These are phyloP conservation scores for Piper betle DNA, from an alignment of 164 flowering plant species.

Conservation along the genomic window DNA sequence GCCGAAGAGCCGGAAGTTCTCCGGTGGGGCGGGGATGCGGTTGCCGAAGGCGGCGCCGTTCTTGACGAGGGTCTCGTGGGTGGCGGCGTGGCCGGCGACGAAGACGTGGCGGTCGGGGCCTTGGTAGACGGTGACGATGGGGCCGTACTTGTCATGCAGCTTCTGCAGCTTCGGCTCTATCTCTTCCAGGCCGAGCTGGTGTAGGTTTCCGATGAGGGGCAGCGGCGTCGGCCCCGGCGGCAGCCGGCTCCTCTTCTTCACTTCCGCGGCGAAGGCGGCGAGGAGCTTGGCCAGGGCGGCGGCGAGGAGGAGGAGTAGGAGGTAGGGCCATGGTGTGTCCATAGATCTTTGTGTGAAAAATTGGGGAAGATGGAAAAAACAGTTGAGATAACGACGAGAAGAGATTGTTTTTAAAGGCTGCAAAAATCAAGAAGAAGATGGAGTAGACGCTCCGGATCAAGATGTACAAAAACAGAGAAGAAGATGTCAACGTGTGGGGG, in stretches of 20 bases:
- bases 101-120: slow-evolving; percentile 22
- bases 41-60: slow-evolving; percentile 28
- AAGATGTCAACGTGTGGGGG: neutral
- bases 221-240: slow-evolving; percentile 34
- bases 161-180: slow-evolving; percentile 14
- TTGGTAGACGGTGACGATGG: slow-evolving; percentile 24
- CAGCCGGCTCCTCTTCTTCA: slow-evolving; percentile 8
- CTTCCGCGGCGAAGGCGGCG: neutral
- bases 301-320: neutral
- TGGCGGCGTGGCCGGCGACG: slow-evolving; percentile 17
- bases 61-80: slow-evolving; percentile 32
- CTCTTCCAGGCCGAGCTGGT: slow-evolving; percentile 8
- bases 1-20: slow-evolving; percentile 3
- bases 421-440: neutral
- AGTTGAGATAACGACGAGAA: too few species aligned
- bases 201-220: slow-evolving; percentile 22
- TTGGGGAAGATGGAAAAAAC: too few species aligned
- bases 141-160: slow-evolving; percentile 28
- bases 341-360: neutral
- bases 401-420: neutral
- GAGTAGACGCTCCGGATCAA: neutral
- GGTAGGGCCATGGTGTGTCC: neutral
- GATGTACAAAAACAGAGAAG: neutral
- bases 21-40: slow-evolving; percentile 17
- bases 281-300: neutral